phyloP scores from a whole-genome alignment of 1,284 basidiomycete species.

The Ganoderma boninense region DNA sequence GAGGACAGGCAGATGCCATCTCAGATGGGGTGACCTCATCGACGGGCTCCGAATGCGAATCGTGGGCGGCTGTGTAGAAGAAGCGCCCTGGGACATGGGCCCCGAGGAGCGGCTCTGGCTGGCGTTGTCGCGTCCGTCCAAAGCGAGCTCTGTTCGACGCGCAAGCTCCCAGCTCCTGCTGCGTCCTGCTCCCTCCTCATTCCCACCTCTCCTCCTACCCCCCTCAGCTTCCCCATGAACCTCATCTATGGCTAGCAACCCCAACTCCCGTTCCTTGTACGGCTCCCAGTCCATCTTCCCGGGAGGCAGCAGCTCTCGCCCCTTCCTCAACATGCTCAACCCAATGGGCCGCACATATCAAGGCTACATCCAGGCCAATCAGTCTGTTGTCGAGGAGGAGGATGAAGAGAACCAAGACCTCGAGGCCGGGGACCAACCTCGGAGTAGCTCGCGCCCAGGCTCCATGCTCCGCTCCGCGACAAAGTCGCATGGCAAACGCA shows the following conservation, averaged over 20 bases:
- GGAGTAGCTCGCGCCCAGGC: conserved; percentile 33
- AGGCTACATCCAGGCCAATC: conserved; percentile 74
- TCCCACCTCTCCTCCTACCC: neutral
- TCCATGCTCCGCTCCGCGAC: conserved; percentile 36
- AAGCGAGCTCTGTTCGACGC: conserved; percentile 28
- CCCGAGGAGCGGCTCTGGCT: conserved; percentile 13
- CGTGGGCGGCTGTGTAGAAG: conserved; percentile 3
- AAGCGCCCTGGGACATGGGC: conserved; percentile 7
- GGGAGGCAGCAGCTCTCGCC: conserved; percentile 63
- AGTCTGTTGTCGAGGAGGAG: conserved; percentile 67
- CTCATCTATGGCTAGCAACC: conserved; percentile 22
- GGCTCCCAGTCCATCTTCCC: conserved; percentile 55
- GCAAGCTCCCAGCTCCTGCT: conserved; percentile 18
- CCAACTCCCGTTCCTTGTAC: conserved; percentile 40
- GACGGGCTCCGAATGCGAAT: too few relatives aligned
- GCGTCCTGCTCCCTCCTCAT: neutral
- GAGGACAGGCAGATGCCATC: neutral
- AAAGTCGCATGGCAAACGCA: conserved; percentile 57
- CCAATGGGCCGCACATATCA: conserved; percentile 77
- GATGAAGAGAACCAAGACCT: conserved; percentile 56
- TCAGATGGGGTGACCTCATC: neutral
- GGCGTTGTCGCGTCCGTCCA: conserved; percentile 14
- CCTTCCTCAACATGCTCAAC: conserved; percentile 84
- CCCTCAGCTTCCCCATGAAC: conserved; percentile 7
- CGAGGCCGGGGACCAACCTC: conserved; percentile 52